Base-by-base conservation (phyloP, 2,329 filamentous ascomycete species). In the Penicillium sp. region DNA sequence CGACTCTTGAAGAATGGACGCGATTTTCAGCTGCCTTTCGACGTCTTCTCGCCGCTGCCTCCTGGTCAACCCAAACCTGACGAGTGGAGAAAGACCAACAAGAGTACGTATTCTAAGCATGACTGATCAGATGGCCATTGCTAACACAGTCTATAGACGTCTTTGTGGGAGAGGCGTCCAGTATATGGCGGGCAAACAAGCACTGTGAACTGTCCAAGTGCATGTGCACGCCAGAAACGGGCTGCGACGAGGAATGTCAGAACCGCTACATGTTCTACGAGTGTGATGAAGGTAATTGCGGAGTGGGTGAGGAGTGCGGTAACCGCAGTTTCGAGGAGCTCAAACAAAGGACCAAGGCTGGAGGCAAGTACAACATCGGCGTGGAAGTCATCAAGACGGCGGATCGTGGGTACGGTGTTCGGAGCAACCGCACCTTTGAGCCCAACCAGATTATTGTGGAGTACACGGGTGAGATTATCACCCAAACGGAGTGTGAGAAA, bases 241-340 rank as follows among this genome's bases (percentile, higher is more conserved):
- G 88, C 32, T 97, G 93, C 62, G 87, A 83, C 55, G 88, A 95
- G 55, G 79, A 86, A 61, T 98, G 93, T 69, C 87, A 95, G 64
- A 98, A 98, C 68, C 79, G 89, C 54, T 89, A 89, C 67, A 97
- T 97, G 89, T 83, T 95, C 49, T 97, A 96, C 68, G 93, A 98
- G 72, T 98, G 93, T 67, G 88, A 97, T 67, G 80, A 85, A 40
- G 84, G 79, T 50, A 98, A 96, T 67, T 98, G 93, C 74, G 86
- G 83, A 51, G 74, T 91, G 15, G 85, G 85, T 37, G 75, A 80
- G n/a, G 77, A 81, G 19, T 98, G 93, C 69, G 82, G 81, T 24
- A 98, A 98, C 65, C 87, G 93, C 26, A 85, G 86, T 22, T 98
- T 98, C 69, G 83, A 87, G 28, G 81, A 85, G 53, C 76, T 98